A percentile compares a stretch with the other conserved stretches of the same genome.
These are phyloP conservation scores for Lyophyllum shimeji DNA, from an alignment of 768 basidiomycete species.

Conservation along the genomic window DNA sequence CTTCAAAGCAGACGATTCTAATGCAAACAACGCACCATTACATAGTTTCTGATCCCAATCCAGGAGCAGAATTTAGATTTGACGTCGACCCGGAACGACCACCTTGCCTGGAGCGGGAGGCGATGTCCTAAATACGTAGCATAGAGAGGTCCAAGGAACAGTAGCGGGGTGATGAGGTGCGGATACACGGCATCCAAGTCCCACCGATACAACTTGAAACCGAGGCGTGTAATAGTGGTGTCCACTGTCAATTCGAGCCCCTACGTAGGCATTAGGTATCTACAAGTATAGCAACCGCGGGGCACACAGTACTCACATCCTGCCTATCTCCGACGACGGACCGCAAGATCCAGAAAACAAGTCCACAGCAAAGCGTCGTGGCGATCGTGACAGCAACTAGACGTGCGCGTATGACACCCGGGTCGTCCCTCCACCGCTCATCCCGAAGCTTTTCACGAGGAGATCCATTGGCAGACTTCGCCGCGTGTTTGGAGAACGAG, in stretches of 20 bases:
- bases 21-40: slow-evolving; percentile 33
- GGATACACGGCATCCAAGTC: slow-evolving; percentile 31
- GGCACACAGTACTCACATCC: slow-evolving; percentile 15
- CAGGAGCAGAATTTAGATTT: slow-evolving; percentile 44
- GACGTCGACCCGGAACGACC: slow-evolving; percentile 42
- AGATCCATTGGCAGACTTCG: slow-evolving; percentile 23
- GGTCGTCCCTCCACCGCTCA: slow-evolving; percentile 77
- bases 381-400: slow-evolving; percentile 65
- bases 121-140: slow-evolving; percentile 41
- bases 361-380: slow-evolving; percentile 55
- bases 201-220: slow-evolving; percentile 25
- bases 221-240: slow-evolving; percentile 40
- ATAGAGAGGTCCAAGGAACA: slow-evolving; percentile 81
- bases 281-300: neutral
- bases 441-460: slow-evolving; percentile 26
- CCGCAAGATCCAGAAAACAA: slow-evolving; percentile 47
- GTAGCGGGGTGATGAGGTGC: slow-evolving; percentile 66
- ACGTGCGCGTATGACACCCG: slow-evolving; percentile 80
- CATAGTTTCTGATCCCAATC: slow-evolving; percentile 71
- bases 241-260: slow-evolving; percentile 19
- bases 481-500: slow-evolving; percentile 39
- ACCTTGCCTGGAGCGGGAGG: slow-evolving; percentile 57
- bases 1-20: neutral
- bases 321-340: slow-evolving; percentile 19
- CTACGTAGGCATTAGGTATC: slow-evolving; percentile 9